These are phyloP conservation scores for Themeda triandra DNA, from an alignment of 176 grass and related monocot species.

Conservation along the genomic window DNA sequence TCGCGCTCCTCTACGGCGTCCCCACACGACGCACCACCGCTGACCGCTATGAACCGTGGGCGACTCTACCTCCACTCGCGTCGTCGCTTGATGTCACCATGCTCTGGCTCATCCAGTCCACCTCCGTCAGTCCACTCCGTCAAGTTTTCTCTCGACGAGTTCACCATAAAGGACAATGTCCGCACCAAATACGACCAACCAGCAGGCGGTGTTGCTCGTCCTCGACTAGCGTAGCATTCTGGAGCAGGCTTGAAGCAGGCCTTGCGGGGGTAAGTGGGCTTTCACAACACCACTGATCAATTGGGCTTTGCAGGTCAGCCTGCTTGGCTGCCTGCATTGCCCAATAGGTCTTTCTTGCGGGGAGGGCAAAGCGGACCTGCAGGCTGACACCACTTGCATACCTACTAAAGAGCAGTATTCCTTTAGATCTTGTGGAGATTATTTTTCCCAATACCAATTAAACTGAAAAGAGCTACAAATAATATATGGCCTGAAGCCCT, in stretches of 20 bases:
- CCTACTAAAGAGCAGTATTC: neutral
- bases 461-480: neutral
- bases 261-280: neutral
- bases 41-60: neutral
- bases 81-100: neutral
- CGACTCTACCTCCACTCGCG: neutral
- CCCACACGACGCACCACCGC: neutral
- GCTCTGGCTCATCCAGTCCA: neutral
- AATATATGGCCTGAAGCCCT: neutral
- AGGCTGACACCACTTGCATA: neutral
- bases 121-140: neutral
- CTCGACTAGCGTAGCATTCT: neutral
- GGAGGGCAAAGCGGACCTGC: neutral
- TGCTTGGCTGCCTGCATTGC: neutral
- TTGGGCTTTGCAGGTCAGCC: neutral
- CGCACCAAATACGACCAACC: neutral
- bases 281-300: neutral
- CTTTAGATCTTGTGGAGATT: neutral
- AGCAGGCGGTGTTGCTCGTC: neutral
- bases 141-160: neutral
- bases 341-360: neutral
- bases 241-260: neutral
- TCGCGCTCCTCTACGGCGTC: neutral
- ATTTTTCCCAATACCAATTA: neutral
- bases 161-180: neutral